Evolutionary conservation across 78 protist genomes (phyloP).

Genomic region (Goniomonas avonlea): DNA sequence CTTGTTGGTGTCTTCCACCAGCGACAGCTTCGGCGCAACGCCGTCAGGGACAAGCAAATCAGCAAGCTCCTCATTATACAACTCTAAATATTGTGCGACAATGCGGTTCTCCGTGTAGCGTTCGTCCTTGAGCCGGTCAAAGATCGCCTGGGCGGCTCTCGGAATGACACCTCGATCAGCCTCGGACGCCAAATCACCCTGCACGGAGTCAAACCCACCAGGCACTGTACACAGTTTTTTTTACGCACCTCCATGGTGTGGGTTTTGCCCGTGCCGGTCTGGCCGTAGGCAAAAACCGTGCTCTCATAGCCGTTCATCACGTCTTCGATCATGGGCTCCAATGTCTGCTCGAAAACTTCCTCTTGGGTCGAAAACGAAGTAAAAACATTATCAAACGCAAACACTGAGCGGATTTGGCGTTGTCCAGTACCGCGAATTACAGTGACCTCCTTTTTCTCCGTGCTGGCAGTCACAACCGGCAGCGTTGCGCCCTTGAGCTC

Average conservation of each 20-base stretch:
- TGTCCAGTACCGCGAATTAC: background rate
- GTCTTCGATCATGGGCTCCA: constrained; percentile 15
- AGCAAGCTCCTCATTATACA: constrained; percentile 41
- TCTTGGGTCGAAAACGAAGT: constrained; percentile 10
- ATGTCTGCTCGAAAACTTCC: constrained; percentile 29
- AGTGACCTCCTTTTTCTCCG: constrained; percentile 7
- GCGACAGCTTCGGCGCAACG: background rate
- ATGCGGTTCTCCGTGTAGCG: background rate
- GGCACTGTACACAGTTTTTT: too few relatives aligned
- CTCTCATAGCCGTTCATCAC: constrained; percentile 31
- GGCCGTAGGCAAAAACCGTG: constrained; percentile 45
- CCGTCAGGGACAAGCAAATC: constrained; percentile 23
- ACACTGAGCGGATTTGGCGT: constrained; percentile 12
- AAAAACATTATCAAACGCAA: constrained; percentile 14
- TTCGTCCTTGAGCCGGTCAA: background rate
- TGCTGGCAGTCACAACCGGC: constrained; percentile 24
- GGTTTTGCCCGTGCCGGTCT: constrained; percentile 46
- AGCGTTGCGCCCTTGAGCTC: constrained; percentile 11
- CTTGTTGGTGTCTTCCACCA: constrained; percentile 8
- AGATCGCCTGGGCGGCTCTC: constrained; percentile 29
- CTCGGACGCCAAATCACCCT: constrained; percentile 7
- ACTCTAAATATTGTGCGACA: constrained; percentile 23
- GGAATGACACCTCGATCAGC: constrained; percentile 28
- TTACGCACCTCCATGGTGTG: constrained; percentile 47
- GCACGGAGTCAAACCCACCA: too few relatives aligned